Base-by-base conservation (phyloP, 2,329 filamentous ascomycete species). In the Clonostachys sp. region DNA sequence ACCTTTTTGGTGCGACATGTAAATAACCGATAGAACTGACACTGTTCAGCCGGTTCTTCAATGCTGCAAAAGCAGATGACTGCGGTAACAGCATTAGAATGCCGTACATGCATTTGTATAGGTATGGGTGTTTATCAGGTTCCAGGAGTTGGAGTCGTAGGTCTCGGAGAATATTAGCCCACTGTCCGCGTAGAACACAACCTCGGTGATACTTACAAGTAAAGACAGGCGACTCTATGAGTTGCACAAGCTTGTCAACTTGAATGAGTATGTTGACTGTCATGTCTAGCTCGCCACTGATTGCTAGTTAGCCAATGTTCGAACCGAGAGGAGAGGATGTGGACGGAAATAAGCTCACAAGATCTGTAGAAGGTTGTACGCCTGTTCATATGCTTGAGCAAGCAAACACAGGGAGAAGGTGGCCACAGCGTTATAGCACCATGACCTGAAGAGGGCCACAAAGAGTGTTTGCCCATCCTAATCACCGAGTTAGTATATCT, bases 201-300 rank as follows among this genome's bases (percentile, higher is more conserved):
- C 12, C 14, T 48, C 6, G 13, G 36, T 12, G n/a, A n/a, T 13
- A 65, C 84, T 69, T 68, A 95, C 90, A 99, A 42, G 94, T 99
- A 61, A 99, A 99, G 2, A 99, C 94, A 0, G 94, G 94, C 1
- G 91, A 97, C 65, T 99, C 94, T 38, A 99, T 83, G 14, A 99
- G 78, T 65, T 99, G 94, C 12, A 99, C 94, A 14, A 99, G 78
- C 66, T 99, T 99, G 67, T 99, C 94, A 56, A 99, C 96, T 64
- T 99, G 95, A 41, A 99, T 99, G 47, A 99, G 80, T 68, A 96
- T 95, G 58, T 96, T 96, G 57, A 99, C 94, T 0, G 92, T 97
- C 90, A 99, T 97, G 65, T 99, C 94, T 44, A 99, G 76, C 59
- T 99, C 94, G 50, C 90, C 94, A 67, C 90, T 95, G 53, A 10